Percentiles rank a stretch among this genome's conserved stretches.
Evolutionary conservation across 371 early-diverging fungal species (phyloP).

Genomic region (Lichtheimia ornata): DNA sequence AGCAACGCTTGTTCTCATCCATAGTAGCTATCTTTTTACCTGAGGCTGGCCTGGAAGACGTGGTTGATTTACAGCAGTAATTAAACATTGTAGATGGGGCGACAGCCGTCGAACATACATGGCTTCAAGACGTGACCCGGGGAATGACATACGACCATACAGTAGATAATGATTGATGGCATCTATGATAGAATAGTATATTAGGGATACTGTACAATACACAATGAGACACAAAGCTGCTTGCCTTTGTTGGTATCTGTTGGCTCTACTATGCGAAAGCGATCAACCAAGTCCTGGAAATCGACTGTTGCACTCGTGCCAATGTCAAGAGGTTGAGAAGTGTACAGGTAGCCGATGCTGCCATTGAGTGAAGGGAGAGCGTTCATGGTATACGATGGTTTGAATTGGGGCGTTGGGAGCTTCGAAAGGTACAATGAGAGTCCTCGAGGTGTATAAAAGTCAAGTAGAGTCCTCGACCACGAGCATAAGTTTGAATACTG

Average conservation of each 20-base stretch:
- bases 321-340: slow-evolving; percentile 68
- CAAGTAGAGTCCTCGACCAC: slow-evolving; percentile 72
- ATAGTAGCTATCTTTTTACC: slow-evolving; percentile 28
- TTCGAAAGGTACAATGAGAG: slow-evolving; percentile 74
- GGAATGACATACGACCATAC: slow-evolving; percentile 76
- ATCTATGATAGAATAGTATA: not conserved
- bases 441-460: slow-evolving; percentile 78
- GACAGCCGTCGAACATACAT: slow-evolving; percentile 69
- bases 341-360: slow-evolving; percentile 81
- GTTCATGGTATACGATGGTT: slow-evolving; percentile 75
- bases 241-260: slow-evolving; percentile 11
- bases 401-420: slow-evolving; percentile 73
- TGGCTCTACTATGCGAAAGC: slow-evolving; percentile 50
- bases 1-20: not conserved
- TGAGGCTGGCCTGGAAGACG: slow-evolving; percentile 51
- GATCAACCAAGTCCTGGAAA: slow-evolving; percentile 61
- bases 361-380: slow-evolving; percentile 69
- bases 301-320: slow-evolving; percentile 63
- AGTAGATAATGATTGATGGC: slow-evolving; percentile 56
- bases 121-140: slow-evolving; percentile 78
- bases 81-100: slow-evolving; percentile 59
- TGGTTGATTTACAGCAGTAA: slow-evolving; percentile 73
- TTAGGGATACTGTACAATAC: not conserved
- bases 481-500: slow-evolving; percentile 78
- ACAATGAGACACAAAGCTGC: not conserved